phyloP scores from a whole-genome alignment of 2,329 filamentous ascomycete genomes.

The Arthrobotrys sphaeroides region DNA sequence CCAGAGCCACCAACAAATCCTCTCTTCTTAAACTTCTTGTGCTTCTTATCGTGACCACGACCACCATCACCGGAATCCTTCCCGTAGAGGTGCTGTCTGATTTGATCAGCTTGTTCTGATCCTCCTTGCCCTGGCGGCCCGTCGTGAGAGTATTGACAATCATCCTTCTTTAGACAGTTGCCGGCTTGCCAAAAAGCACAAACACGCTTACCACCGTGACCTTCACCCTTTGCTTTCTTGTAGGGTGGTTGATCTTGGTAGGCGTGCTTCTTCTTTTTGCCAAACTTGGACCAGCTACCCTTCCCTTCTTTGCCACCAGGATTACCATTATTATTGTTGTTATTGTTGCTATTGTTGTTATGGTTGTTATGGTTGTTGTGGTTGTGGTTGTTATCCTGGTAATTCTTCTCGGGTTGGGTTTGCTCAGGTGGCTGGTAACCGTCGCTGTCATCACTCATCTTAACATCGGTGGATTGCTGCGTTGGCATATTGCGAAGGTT shows the following conservation, averaged over 20 bases:
- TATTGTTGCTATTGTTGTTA: too few relatives aligned
- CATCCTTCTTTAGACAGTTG: slow-evolving; percentile 46
- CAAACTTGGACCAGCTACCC: slow-evolving; percentile 51
- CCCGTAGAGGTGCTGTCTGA: slow-evolving; percentile 47
- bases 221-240: slow-evolving; percentile 44
- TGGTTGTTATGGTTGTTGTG: background rate
- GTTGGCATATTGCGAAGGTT: background rate
- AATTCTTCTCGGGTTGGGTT: slow-evolving; percentile 22
- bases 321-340: background rate
- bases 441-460: slow-evolving; percentile 44
- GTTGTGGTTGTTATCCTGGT: slow-evolving; percentile 27
- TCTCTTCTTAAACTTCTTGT: slow-evolving; percentile 51
- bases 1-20: slow-evolving; percentile 39
- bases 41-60: slow-evolving; percentile 43
- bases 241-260: slow-evolving; percentile 45
- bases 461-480: slow-evolving; percentile 7
- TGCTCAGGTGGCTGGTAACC: slow-evolving; percentile 43
- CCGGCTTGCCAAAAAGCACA: slow-evolving; percentile 53
- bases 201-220: slow-evolving; percentile 28
- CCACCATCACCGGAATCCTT: slow-evolving; percentile 30
- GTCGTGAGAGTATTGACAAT: slow-evolving; percentile 52
- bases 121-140: slow-evolving; percentile 49
- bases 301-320: slow-evolving; percentile 37
- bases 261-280: slow-evolving; percentile 50
- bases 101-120: slow-evolving; percentile 49